Evolutionary conservation across 2,329 filamentous ascomycete genomes (phyloP), one percentile per base, ranked within the genome.

Genomic region (Scytalidium lignicola): DNA sequence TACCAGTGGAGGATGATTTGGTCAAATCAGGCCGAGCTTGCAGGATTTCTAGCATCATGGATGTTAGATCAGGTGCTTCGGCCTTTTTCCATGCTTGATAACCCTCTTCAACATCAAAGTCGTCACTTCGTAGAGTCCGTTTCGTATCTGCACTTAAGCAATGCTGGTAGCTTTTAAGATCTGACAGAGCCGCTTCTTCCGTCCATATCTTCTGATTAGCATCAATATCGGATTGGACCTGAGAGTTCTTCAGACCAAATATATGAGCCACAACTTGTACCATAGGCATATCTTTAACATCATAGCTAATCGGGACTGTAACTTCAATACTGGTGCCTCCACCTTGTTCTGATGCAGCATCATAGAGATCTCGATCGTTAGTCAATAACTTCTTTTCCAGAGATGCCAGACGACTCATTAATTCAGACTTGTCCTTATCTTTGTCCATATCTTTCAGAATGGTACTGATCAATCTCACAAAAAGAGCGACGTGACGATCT

Each of bases 201-300:
- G 90, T 96, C 93, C 93, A 99, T 2, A 80, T 69, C 4, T 82
- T 76, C 57, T 86, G 87, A 67, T 95, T 82, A 44, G 83, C 79
- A 67, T 95, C 87, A 63, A 99, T 88, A 61, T 96, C 91, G 41
- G 80, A 79, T 70, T 99, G 93, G 5, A 91, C 85, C 57, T 93
- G 84, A 1, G 84, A 82, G 56, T 86, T 82, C 41, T 83, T 83
- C 51, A 92, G 76, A 41, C 86, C 87, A 68, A 97, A 99, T 55
- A 96, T 88, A 59, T 79, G 85, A 45, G 86, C 88, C 21, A 99
- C 91, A 29, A 86, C 80, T 65, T 93, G 86, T 22, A 96, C 93
- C 70, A 96, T 79, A 32, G 85, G 85, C 93, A 99, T 99, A 65
- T 99, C 93, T 69, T 93, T 96, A 64, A 97, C 86, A 67, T 96